These are phyloP conservation scores for Ascosphaera pollenicola DNA, from an alignment of 2,329 filamentous ascomycete genomes.

Conservation along the genomic window DNA sequence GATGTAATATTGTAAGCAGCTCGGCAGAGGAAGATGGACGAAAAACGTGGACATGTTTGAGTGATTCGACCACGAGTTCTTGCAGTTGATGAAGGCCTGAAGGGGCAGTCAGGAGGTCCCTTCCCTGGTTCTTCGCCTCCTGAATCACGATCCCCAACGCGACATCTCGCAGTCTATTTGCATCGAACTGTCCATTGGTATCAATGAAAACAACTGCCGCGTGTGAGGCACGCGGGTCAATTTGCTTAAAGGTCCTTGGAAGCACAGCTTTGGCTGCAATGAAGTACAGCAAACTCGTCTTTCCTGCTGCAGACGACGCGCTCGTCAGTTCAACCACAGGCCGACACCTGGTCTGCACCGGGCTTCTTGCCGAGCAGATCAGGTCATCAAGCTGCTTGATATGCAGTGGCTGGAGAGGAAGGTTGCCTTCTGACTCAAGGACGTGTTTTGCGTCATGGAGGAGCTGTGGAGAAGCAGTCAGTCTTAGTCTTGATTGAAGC, in stretches of 20 bases:
- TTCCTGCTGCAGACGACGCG: constrained; percentile 28
- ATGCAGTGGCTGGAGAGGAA: constrained; percentile 13
- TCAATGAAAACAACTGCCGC: constrained; percentile 34
- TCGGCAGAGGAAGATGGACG: constrained; percentile 28
- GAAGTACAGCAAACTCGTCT: constrained; percentile 36
- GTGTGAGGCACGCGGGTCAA: constrained; percentile 22
- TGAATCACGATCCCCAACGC: constrained; percentile 10
- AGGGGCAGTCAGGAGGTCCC: too few relatives aligned
- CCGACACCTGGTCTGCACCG: constrained; percentile 3
- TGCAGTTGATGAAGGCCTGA: neutral
- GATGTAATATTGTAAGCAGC: constrained; percentile 26
- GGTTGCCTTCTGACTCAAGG: constrained; percentile 1
- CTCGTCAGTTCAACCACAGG: constrained; percentile 33
- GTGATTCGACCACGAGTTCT: constrained; percentile 12
- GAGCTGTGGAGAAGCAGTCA: constrained; percentile 7
- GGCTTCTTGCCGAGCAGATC: constrained; percentile 7
- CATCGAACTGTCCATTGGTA: constrained; percentile 30
- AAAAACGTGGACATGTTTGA: constrained; percentile 37
- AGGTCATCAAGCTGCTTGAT: constrained; percentile 26
- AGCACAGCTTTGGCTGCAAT: constrained; percentile 30
- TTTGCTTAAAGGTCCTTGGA: constrained; percentile 15
- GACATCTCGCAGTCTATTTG: constrained; percentile 21
- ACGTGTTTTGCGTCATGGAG: constrained; percentile 10
- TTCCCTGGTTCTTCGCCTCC: constrained; percentile 1
- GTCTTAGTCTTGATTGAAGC: neutral